A percentile compares a stretch with the other conserved stretches of the same genome.
phyloP scores from a whole-genome alignment of 495 filamentous ascomycete species.

The Penicillium simplicissimum region DNA sequence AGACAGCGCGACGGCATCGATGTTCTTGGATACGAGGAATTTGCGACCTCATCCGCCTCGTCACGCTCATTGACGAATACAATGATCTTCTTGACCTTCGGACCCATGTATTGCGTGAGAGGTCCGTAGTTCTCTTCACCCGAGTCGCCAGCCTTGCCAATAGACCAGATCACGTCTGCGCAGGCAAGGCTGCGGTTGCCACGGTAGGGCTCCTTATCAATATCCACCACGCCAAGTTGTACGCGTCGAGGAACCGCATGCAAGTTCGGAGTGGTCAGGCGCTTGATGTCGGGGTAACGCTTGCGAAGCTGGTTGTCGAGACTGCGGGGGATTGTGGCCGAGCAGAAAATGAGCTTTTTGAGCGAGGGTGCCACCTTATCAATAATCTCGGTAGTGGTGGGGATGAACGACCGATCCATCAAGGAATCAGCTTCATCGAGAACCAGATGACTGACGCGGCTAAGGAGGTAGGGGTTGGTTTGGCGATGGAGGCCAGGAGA shows the following conservation, averaged over 20 bases:
- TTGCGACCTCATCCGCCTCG: slow-evolving; percentile 76
- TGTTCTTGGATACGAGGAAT: slow-evolving; percentile 79
- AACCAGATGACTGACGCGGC: slow-evolving; percentile 81
- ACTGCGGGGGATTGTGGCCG: slow-evolving; percentile 89
- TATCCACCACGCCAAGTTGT: slow-evolving; percentile 89
- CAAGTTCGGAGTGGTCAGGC: slow-evolving; percentile 90
- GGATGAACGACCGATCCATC: slow-evolving; percentile 86
- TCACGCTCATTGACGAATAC: slow-evolving; percentile 99
- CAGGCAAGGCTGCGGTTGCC: slow-evolving; percentile 91
- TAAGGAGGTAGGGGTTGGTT: slow-evolving; percentile 87
- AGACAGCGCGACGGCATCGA: slow-evolving; percentile 80
- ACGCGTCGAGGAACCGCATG: slow-evolving; percentile 95
- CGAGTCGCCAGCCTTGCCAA: slow-evolving; percentile 71
- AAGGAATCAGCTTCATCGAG: slow-evolving; percentile 95
- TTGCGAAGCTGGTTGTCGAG: slow-evolving; percentile 80
- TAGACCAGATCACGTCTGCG: slow-evolving; percentile 90
- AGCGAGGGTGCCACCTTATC: slow-evolving; percentile 75
- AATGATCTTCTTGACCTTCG: slow-evolving; percentile 80
- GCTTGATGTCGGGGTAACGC: slow-evolving; percentile 76
- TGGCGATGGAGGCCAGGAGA: slow-evolving; percentile 79
- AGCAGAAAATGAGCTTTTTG: slow-evolving; percentile 90
- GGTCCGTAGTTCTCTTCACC: slow-evolving; percentile 31
- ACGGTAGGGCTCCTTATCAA: slow-evolving; percentile 82
- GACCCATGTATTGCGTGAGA: slow-evolving; percentile 34
- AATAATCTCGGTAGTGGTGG: slow-evolving; percentile 77